A percentile compares a stretch with the other conserved stretches of the same genome.
Conservation (phyloP, 495 filamentous ascomycete genomes). For the Xylaria flabelliformis region DNA sequence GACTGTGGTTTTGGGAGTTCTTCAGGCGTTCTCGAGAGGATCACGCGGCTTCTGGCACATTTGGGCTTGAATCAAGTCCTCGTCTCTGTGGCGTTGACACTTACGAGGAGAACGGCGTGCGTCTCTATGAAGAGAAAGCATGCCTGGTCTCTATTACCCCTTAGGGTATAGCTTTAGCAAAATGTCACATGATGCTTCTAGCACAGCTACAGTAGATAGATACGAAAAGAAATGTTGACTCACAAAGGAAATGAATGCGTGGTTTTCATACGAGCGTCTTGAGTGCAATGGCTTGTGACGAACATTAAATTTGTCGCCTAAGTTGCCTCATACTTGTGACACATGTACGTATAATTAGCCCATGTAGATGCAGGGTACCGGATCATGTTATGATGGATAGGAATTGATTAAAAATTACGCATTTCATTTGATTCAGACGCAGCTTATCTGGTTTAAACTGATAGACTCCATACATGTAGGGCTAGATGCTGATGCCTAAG, state of each 20-base stretch:
- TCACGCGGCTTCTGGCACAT: conserved; percentile 45
- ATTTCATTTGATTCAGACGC: not conserved
- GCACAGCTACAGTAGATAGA: conserved; percentile 55
- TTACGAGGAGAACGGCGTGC: conserved; percentile 71
- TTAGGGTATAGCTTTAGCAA: conserved; percentile 43
- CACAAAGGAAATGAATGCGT: conserved; percentile 18
- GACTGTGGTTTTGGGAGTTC: conserved; percentile 44
- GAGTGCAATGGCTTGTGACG: not conserved
- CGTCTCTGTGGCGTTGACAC: conserved; percentile 64
- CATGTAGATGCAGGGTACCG: not conserved
- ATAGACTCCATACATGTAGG: not conserved
- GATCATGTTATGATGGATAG: not conserved
- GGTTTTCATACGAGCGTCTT: not conserved
- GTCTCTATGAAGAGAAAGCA: conserved; percentile 43
- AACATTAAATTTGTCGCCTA: not conserved
- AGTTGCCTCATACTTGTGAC: not conserved
- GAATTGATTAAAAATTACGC: not conserved
- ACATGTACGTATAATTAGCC: no score
- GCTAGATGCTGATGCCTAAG: not conserved
- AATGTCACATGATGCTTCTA: conserved; percentile 61
- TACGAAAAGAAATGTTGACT: conserved; percentile 40
- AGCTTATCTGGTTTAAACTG: not conserved
- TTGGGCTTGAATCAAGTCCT: conserved; percentile 37
- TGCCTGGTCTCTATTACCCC: conserved; percentile 67
- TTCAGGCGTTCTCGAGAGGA: conserved; percentile 37